Evolutionary conservation across 768 basidiomycete species (phyloP), one percentile per base, ranked within the genome.

Genomic region (Panus rudis): DNA sequence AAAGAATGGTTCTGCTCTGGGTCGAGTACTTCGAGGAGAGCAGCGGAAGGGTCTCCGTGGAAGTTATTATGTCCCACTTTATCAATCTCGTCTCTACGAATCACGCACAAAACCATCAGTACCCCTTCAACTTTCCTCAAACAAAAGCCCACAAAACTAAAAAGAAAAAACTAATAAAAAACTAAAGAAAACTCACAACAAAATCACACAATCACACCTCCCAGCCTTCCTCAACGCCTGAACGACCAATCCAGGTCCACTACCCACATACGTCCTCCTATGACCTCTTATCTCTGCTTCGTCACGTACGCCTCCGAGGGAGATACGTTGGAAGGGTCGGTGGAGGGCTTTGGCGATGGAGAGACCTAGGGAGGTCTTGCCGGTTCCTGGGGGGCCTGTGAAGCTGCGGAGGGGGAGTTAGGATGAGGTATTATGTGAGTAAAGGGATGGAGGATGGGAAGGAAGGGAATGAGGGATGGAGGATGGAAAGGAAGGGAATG

Each of bases 1-100:
- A 89, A 89, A 0, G 78, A 72, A 56, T 85, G 76, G 49, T 92
- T 93, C 62, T 94, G 91, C 59, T 96, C 93, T 0, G 93, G 93
- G 58, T 96, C 93, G 41, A 97, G 71, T 0, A 93, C 91, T 55
- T 97, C 92, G 4, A 97, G 65, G 47, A 97, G 62, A 0, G 92
- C 92, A 28, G 93, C 93, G 3, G 78, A 79, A 12, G 92, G 92
- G 59, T 94, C 92, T 0, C 92, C 92, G 52, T 94, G 92, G 66
- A 87, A 86, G 55, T 86, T 91, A 52, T 76, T 84, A 43, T 84
- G 81, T 0, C 84, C 84, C 42, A 91, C 76, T 64, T 96, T 96
- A 65, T 96, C 93, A 33, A 96, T 79, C 61, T 96, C 93, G 55
- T 96, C 93, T 7, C 65, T 68, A 41, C 6, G n/a, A n/a, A n/a